phyloP scores from a whole-genome alignment of 2,329 filamentous ascomycete species.

The Metarhizium sp. region DNA sequence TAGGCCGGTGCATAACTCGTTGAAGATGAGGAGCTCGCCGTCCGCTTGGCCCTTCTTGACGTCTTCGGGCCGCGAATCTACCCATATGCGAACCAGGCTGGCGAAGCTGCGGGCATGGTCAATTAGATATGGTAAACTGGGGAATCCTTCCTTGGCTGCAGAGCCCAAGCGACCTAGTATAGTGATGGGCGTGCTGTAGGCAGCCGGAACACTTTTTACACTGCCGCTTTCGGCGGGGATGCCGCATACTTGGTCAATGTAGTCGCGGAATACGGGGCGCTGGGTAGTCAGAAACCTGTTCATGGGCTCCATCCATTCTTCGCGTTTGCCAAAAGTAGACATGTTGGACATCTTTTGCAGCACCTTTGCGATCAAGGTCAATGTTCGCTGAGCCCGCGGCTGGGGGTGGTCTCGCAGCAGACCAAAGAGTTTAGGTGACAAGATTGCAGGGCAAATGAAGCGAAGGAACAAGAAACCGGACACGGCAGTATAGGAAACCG shows the following conservation, averaged over 20 bases:
- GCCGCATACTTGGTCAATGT: slow-evolving; percentile 77
- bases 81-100: slow-evolving; percentile 72
- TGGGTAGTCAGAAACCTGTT: slow-evolving; percentile 74
- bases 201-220: slow-evolving; percentile 58
- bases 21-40: slow-evolving; percentile 45
- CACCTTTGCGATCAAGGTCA: slow-evolving; percentile 88
- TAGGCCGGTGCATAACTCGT: slow-evolving; percentile 38
- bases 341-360: slow-evolving; percentile 86
- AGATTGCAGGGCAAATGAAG: slow-evolving; percentile 92
- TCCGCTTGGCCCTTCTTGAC: slow-evolving; percentile 24
- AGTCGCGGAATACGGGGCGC: slow-evolving; percentile 72
- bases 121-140: slow-evolving; percentile 84
- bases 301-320: slow-evolving; percentile 99
- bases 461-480: slow-evolving; percentile 90
- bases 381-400: slow-evolving; percentile 71
- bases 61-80: slow-evolving; percentile 42
- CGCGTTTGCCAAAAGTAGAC: slow-evolving; percentile 85
- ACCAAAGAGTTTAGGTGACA: slow-evolving; percentile 91
- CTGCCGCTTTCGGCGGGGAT: slow-evolving; percentile 64
- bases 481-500: slow-evolving; percentile 86
- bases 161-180: slow-evolving; percentile 76
- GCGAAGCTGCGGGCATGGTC: slow-evolving; percentile 83
- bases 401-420: slow-evolving; percentile 75
- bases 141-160: slow-evolving; percentile 82
- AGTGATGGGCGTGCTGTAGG: slow-evolving; percentile 86